Evolutionary conservation across 2,329 filamentous ascomycete genomes (phyloP).

Genomic region (Epichloe baconii): DNA sequence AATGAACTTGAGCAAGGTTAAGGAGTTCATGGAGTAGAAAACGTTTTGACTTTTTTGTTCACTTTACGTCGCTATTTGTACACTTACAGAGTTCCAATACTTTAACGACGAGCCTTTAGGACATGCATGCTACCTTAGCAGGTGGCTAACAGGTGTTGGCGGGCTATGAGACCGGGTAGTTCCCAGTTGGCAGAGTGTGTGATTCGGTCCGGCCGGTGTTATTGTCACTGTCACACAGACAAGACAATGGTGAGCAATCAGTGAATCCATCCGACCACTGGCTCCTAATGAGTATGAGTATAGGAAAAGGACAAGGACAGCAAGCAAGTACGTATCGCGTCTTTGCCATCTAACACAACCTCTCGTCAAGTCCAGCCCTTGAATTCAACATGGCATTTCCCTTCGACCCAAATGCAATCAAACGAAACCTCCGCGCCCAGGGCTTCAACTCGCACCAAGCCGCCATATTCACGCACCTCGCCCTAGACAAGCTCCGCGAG

Average conservation of each 20-base stretch:
- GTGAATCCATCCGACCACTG: not conserved
- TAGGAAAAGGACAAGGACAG: not conserved
- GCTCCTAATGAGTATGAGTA: not conserved
- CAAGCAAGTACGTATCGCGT: not conserved
- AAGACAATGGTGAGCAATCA: not conserved
- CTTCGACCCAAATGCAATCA: constrained; percentile 9
- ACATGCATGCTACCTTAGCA: not conserved
- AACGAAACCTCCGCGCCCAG: constrained; percentile 8
- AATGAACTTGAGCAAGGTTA: not conserved
- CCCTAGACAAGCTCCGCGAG: constrained; percentile 10
- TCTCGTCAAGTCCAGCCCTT: too few species aligned
- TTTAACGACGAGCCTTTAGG: not conserved
- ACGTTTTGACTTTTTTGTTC: not conserved
- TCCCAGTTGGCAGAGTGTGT: not conserved
- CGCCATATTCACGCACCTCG: constrained; percentile 11
- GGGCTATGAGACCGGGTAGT: not conserved
- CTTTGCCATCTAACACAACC: not conserved
- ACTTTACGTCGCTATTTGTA: not conserved
- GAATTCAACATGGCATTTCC: constrained; percentile 7
- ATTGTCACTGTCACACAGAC: not conserved
- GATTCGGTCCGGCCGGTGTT: not conserved
- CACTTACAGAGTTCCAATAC: not conserved
- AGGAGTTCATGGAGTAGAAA: not conserved
- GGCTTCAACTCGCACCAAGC: constrained; percentile 12
- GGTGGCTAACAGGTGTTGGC: not conserved